A percentile compares a stretch with the other conserved stretches of the same genome.
Conservation (phyloP, 352 stramenopile species). For the Globisporangium canariense region DNA sequence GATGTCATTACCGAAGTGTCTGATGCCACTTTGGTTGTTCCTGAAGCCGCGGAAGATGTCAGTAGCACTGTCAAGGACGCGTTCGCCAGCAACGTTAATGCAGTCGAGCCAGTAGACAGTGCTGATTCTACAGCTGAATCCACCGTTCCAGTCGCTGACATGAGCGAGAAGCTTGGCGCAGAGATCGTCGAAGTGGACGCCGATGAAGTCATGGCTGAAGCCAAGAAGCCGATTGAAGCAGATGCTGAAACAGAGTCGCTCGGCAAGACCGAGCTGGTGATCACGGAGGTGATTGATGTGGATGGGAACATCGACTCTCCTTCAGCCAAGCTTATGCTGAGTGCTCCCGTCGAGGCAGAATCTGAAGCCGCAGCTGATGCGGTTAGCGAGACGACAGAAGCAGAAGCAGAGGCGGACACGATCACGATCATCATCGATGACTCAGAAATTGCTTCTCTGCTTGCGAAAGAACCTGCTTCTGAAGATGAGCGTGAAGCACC, state of each 20-base stretch:
- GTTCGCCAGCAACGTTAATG: not conserved
- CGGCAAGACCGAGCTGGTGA: not conserved
- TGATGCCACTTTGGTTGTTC: not conserved
- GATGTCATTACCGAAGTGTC: not conserved
- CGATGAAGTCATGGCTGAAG: not conserved
- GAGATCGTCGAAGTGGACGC: not conserved
- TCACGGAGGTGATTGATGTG: slow-evolving; percentile 6
- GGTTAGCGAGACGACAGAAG: not conserved
- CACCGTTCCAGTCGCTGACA: not conserved
- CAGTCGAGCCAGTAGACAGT: not conserved
- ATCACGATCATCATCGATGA: not conserved
- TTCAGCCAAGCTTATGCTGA: not conserved
- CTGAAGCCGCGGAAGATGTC: not conserved
- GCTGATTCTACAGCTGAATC: not conserved
- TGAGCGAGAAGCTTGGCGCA: not conserved
- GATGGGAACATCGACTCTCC: slow-evolving; percentile 4
- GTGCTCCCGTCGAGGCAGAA: not conserved
- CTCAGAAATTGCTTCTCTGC: not conserved
- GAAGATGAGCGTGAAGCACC: not conserved
- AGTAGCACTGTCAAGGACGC: not conserved
- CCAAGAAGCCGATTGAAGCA: not conserved
- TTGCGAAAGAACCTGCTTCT: not conserved
- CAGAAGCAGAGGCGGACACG: not conserved
- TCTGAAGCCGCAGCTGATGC: not conserved
- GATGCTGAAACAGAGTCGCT: not conserved